phyloP scores from a whole-genome alignment of 257 asterid genomes.

The Solanum okadae region DNA sequence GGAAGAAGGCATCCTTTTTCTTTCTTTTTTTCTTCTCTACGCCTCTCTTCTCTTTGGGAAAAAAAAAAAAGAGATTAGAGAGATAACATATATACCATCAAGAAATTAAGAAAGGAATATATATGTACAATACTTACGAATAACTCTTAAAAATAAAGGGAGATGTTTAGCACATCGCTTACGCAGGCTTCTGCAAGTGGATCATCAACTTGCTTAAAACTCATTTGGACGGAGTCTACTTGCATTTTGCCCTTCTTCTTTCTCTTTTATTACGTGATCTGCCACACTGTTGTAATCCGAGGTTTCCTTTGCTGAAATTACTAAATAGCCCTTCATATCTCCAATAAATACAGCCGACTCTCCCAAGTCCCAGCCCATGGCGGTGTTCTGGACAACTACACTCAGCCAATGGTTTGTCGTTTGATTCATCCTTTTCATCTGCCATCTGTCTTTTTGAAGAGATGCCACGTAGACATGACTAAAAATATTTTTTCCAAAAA shows the following conservation, averaged over 20 bases:
- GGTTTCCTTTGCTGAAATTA: constrained; percentile 3
- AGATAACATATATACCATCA: not conserved
- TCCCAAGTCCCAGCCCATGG: not conserved
- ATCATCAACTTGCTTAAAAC: constrained; percentile 40
- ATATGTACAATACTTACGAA: not conserved
- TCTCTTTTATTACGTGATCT: constrained; percentile 19
- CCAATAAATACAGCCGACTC: not conserved
- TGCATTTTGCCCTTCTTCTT: constrained; percentile 7
- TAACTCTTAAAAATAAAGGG: not conserved
- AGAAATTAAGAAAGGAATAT: not conserved
- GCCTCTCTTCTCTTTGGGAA: too few species aligned
- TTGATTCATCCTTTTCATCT: not conserved
- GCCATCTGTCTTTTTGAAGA: not conserved
- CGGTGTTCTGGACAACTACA: not conserved
- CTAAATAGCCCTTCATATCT: not conserved
- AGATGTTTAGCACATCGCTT: constrained; percentile 6
- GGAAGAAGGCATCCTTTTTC: constrained; percentile 39
- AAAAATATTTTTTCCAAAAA: too few species aligned
- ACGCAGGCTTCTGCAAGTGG: constrained; percentile 54
- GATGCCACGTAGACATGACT: not conserved
- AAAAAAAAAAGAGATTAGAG: not conserved
- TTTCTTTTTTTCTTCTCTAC: not conserved
- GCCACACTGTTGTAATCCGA: not conserved
- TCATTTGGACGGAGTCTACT: constrained; percentile 22
- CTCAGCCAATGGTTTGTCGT: not conserved